These are phyloP conservation scores for Fusarium paranaense DNA, from an alignment of 2,329 filamentous ascomycete genomes.

Conservation along the genomic window DNA sequence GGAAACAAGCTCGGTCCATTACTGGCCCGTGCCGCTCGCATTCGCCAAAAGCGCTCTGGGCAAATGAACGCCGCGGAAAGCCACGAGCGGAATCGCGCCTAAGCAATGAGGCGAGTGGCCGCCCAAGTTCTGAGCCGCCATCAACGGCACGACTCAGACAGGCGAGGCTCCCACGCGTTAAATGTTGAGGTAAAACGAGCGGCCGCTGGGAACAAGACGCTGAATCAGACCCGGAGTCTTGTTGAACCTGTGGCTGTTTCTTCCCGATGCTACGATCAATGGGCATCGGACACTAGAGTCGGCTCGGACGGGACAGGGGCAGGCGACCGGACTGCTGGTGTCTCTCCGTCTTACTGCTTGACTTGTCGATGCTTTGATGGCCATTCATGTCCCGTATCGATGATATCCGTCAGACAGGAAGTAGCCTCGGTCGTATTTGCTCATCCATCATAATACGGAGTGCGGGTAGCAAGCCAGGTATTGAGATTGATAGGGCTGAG, in stretches of 20 bases:
- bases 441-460: conserved; percentile 10
- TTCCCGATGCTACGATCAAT: neutral
- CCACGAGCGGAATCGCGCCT: conserved; percentile 37
- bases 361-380: neutral
- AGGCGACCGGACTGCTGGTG: neutral
- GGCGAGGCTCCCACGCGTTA: conserved; percentile 13
- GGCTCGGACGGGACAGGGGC: neutral
- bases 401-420: neutral
- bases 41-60: conserved; percentile 21
- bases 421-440: neutral
- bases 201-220: conserved; percentile 22
- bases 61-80: conserved; percentile 34
- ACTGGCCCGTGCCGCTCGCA: conserved; percentile 18
- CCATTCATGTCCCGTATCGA: neutral
- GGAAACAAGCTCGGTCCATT: neutral
- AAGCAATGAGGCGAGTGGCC: conserved; percentile 23
- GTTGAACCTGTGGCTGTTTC: conserved; percentile 23
- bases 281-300: neutral
- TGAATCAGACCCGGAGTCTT: conserved; percentile 26
- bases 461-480: conserved; percentile 13
- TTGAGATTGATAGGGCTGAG: conserved; percentile 42
- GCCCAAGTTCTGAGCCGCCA: conserved; percentile 7
- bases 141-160: conserved; percentile 29
- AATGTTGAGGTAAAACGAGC: conserved; percentile 15
- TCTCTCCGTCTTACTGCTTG: conserved; percentile 19